Percentiles rank a stretch among this genome's conserved stretches.
Evolutionary conservation across 75 land plant genomes (phyloP).

Genomic region (Selaginella moellendorffii): DNA sequence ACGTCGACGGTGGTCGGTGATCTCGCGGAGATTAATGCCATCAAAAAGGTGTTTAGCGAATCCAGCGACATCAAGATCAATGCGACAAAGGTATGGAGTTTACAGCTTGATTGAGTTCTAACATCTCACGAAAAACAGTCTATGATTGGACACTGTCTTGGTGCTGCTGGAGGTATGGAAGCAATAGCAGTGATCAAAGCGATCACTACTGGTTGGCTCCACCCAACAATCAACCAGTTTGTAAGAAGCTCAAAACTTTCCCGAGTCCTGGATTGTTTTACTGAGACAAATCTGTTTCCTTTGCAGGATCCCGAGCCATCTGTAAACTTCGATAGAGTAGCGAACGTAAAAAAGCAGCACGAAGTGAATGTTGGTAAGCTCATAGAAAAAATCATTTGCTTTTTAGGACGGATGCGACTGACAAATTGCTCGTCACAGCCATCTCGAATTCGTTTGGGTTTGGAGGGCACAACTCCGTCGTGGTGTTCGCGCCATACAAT

Average conservation of each 20-base stretch:
- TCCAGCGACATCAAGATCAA: background rate
- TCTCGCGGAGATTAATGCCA: slow-evolving; percentile 19
- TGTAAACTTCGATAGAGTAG: slow-evolving; percentile 56
- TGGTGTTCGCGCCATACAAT: slow-evolving; percentile 39
- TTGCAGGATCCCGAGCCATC: slow-evolving; percentile 57
- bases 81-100: slow-evolving; percentile 1
- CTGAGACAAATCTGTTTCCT: background rate
- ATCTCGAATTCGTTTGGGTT: slow-evolving; percentile 51
- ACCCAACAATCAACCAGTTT: slow-evolving; percentile 83
- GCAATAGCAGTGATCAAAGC: slow-evolving; percentile 83
- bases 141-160: slow-evolving; percentile 93
- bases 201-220: slow-evolving; percentile 79
- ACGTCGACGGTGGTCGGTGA: slow-evolving; percentile 20
- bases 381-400: background rate
- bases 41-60: slow-evolving; percentile 8
- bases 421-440: slow-evolving; percentile 17
- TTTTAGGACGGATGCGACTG: background rate
- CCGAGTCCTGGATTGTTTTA: background rate
- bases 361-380: slow-evolving; percentile 71
- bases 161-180: slow-evolving; percentile 88
- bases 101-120: background rate
- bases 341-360: slow-evolving; percentile 50
- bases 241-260: slow-evolving; percentile 30
- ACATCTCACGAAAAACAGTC: slow-evolving; percentile 56
- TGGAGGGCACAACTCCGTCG: slow-evolving; percentile 47